phyloP scores from a whole-genome alignment of 805 yeast species.

The Jamesozyma spencerorum region DNA sequence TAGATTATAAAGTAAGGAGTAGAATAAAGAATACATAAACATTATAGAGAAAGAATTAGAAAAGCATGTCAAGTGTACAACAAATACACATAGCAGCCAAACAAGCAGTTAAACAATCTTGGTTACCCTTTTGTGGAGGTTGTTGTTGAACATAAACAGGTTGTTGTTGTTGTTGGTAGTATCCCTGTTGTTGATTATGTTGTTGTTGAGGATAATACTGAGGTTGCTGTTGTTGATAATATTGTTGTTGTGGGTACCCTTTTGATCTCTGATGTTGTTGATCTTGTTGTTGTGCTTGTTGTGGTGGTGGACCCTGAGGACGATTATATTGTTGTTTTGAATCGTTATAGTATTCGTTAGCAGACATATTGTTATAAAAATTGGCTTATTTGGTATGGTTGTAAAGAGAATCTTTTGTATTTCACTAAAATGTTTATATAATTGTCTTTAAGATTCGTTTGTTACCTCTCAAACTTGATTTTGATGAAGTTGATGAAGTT shows the following conservation, averaged over 20 bases:
- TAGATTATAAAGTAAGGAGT: not conserved
- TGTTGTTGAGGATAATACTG: conserved; percentile 35
- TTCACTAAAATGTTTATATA: too few relatives aligned
- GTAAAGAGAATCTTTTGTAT: too few relatives aligned
- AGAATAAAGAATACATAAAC: not conserved
- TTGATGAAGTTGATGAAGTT: too few relatives aligned
- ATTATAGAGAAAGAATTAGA: conserved; percentile 22
- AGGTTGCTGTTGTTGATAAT: conserved; percentile 32
- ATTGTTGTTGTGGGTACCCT: conserved; percentile 24
- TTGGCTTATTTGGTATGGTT: not conserved
- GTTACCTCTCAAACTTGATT: too few relatives aligned
- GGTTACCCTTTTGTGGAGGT: conserved; percentile 31
- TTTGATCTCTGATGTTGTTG: conserved; percentile 3
- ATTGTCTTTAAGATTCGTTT: too few relatives aligned
- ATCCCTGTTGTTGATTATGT: conserved; percentile 25
- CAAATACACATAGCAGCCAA: conserved; percentile 48
- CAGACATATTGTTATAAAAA: conserved; percentile 14
- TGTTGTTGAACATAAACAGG: conserved; percentile 45
- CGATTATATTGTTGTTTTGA: conserved; percentile 4
- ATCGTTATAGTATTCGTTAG: conserved; percentile 23
- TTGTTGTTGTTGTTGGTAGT: conserved; percentile 26
- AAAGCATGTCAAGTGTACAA: conserved; percentile 44
- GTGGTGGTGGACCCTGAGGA: conserved; percentile 6
- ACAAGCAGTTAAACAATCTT: conserved; percentile 44
- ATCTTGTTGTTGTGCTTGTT: conserved; percentile 1